phyloP scores from a whole-genome alignment of 2,329 filamentous ascomycete genomes.

The Colletotrichum acutatum region DNA sequence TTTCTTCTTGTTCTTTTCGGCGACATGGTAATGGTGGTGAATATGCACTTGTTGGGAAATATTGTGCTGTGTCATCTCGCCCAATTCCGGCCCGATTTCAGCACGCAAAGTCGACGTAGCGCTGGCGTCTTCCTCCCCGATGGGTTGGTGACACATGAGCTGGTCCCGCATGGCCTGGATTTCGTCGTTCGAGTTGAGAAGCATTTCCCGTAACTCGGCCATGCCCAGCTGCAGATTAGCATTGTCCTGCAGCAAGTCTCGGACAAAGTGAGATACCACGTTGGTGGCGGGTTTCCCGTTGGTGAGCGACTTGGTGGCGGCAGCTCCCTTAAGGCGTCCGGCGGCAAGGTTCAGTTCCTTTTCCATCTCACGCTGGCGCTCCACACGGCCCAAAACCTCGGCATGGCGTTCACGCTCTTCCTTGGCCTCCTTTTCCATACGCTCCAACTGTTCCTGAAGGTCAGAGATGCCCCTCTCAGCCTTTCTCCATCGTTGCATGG shows the following conservation, averaged over 20 bases:
- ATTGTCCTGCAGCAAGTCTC: constrained; percentile 95
- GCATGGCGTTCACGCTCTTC: constrained; percentile 85
- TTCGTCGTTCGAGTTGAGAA: constrained; percentile 92
- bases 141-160: constrained; percentile 80
- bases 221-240: constrained; percentile 93
- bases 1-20: constrained; percentile 76
- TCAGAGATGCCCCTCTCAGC: constrained; percentile 83
- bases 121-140: constrained; percentile 56
- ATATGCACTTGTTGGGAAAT: constrained; percentile 85
- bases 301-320: constrained; percentile 74
- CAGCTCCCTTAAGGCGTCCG: constrained; percentile 82
- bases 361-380: constrained; percentile 84
- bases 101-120: constrained; percentile 70
- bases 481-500: constrained; percentile 84
- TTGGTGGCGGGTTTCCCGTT: constrained; percentile 68
- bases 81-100: constrained; percentile 69
- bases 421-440: constrained; percentile 84
- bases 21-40: constrained; percentile 91
- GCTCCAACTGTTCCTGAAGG: constrained; percentile 88
- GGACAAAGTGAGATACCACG: constrained; percentile 95
- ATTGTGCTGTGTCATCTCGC: constrained; percentile 41
- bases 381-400: constrained; percentile 85
- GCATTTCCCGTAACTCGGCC: constrained; percentile 88
- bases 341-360: constrained; percentile 83
- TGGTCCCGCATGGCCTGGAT: constrained; percentile 89